Conservation (phyloP, 1,284 basidiomycete species). For the Cryptococcus neoformans region DNA sequence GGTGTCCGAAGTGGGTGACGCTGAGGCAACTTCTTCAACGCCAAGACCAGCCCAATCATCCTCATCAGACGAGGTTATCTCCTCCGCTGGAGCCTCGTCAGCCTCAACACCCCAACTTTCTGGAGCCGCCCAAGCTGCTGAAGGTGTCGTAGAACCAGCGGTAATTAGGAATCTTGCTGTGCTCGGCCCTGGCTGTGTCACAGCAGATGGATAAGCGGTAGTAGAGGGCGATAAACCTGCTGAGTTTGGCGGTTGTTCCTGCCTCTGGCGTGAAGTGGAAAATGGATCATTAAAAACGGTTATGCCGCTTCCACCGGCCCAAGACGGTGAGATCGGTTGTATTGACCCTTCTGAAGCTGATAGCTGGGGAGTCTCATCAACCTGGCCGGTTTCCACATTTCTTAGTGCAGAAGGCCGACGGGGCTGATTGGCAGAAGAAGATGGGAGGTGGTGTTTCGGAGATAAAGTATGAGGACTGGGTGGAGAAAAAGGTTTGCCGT, state of each 20-base stretch:
- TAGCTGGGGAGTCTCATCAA: constrained; percentile 25
- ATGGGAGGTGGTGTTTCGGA: constrained; percentile 27
- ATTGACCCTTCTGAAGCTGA: constrained; percentile 7
- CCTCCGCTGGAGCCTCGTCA: constrained; percentile 42
- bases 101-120: constrained; percentile 57
- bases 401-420: constrained; percentile 47
- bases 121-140: constrained; percentile 53
- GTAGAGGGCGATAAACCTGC: neutral
- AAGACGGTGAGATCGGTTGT: constrained; percentile 35
- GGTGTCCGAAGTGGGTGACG: neutral
- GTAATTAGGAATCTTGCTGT: neutral
- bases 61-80: constrained; percentile 18
- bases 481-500: constrained; percentile 11
- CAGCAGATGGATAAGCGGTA: constrained; percentile 1
- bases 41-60: constrained; percentile 38
- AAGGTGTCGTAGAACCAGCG: no score
- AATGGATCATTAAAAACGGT: constrained; percentile 47
- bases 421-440: constrained; percentile 25
- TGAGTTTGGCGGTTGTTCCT: neutral
- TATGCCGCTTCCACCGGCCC: constrained; percentile 15
- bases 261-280: constrained; percentile 2
- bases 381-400: constrained; percentile 41
- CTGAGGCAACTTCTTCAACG: constrained; percentile 3
- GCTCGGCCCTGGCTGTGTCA: neutral
- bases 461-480: constrained; percentile 36